Evolutionary conservation across 2,329 filamentous ascomycete genomes (phyloP).

Genomic region (Furcasterigmium furcatum): DNA sequence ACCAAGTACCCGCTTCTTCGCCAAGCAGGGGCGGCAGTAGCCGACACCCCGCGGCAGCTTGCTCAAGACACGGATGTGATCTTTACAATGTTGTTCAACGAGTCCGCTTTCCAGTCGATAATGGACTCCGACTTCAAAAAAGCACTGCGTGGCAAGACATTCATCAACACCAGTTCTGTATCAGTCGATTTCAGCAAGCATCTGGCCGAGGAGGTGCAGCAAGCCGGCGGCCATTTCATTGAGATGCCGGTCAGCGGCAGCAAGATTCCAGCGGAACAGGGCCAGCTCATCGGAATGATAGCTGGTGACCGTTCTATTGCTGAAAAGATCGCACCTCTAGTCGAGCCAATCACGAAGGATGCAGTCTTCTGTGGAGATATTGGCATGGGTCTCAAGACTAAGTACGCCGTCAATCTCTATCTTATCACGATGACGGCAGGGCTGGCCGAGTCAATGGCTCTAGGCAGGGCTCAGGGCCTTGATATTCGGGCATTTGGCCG

Average conservation of each 20-base stretch:
- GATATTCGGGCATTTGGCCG: conserved; percentile 21
- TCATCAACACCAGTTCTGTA: conserved; percentile 26
- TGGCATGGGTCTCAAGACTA: conserved; percentile 24
- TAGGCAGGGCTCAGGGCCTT: conserved; percentile 25
- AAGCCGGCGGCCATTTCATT: conserved; percentile 22
- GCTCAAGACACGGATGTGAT: conserved; percentile 21
- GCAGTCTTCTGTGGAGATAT: conserved; percentile 28
- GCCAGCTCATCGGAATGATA: conserved; percentile 26
- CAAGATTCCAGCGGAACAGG: conserved; percentile 26
- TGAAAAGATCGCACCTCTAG: conserved; percentile 16
- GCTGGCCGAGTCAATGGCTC: conserved; percentile 26
- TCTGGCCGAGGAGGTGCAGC: conserved; percentile 15
- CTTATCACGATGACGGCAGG: conserved; percentile 24
- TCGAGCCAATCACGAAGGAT: conserved; percentile 20
- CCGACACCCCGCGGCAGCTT: conserved; percentile 18
- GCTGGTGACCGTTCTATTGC: conserved; percentile 21
- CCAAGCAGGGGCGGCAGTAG: conserved; percentile 16
- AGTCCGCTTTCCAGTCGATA: conserved; percentile 17
- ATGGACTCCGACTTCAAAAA: conserved; percentile 16
- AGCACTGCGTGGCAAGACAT: conserved; percentile 22
- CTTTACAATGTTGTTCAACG: conserved; percentile 27
- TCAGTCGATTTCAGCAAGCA: conserved; percentile 18
- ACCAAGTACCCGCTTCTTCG: conserved; percentile 19
- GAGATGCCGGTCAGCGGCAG: conserved; percentile 32
- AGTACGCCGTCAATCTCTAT: conserved; percentile 25